A percentile compares a stretch with the other conserved stretches of the same genome.
Evolutionary conservation across 2,329 filamentous ascomycete genomes (phyloP).

Genomic region (Plenodomus biglobosus): DNA sequence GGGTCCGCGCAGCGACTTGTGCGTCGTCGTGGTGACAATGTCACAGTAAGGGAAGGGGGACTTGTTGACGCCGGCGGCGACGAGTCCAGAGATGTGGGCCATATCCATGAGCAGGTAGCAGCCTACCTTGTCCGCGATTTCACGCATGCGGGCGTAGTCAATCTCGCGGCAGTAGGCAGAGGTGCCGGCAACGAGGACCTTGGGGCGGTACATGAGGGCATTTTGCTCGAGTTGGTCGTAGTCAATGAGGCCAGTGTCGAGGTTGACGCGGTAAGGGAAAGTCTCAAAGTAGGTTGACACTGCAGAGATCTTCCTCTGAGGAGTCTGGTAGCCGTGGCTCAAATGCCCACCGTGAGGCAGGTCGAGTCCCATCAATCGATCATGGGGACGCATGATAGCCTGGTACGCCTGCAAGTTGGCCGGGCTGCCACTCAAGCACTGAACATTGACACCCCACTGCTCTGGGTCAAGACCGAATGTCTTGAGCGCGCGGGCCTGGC

Average conservation of each 20-base stretch:
- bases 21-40: constrained; percentile 95
- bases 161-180: constrained; percentile 96
- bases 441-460: constrained; percentile 97
- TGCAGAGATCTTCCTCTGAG: constrained; percentile 96
- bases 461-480: constrained; percentile 80
- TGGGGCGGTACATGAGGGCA: constrained; percentile 86
- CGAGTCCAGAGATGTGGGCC: constrained; percentile 93
- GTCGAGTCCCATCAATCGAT: constrained; percentile 94
- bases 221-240: constrained; percentile 89
- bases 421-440: constrained; percentile 80
- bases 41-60: constrained; percentile 88
- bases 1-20: constrained; percentile 94
- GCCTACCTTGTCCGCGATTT: constrained; percentile 86
- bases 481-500: constrained; percentile 85
- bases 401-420: constrained; percentile 99
- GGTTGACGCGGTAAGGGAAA: constrained; percentile 87
- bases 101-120: constrained; percentile 95
- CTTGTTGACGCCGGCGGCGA: constrained; percentile 88
- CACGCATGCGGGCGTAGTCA: constrained; percentile 89
- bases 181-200: constrained; percentile 91
- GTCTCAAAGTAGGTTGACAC: constrained; percentile 99
- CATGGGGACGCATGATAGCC: constrained; percentile 93
- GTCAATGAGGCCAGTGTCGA: constrained; percentile 89
- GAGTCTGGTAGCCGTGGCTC: constrained; percentile 96
- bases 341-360: constrained; percentile 92